These are phyloP conservation scores for Jamesozyma rosinii DNA, from an alignment of 805 yeast species.

Conservation along the genomic window DNA sequence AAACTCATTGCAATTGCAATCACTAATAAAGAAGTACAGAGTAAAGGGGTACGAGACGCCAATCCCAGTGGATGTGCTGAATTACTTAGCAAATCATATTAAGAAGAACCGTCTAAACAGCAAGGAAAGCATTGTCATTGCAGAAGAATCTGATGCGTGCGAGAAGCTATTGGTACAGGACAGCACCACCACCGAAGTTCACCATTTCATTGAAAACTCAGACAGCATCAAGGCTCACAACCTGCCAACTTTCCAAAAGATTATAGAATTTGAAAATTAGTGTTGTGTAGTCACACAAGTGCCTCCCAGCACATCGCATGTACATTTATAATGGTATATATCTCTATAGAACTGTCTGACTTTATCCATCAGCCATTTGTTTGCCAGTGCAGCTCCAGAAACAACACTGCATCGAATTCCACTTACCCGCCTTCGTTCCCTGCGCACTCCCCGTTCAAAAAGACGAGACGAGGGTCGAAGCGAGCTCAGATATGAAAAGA, in stretches of 20 bases:
- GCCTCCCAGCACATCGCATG: too few relatives aligned
- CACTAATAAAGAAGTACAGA: constrained; percentile 11
- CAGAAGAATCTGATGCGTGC: neutral
- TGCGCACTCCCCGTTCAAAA: too few relatives aligned
- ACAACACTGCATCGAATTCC: too few relatives aligned
- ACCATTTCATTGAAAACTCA: neutral
- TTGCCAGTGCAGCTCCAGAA: too few relatives aligned
- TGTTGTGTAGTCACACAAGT: too few relatives aligned
- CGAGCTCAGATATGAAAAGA: too few relatives aligned
- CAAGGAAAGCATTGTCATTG: neutral
- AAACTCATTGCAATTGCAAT: constrained; percentile 8
- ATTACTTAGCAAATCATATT: constrained; percentile 6
- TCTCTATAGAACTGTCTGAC: too few relatives aligned
- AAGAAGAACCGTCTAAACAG: constrained; percentile 4
- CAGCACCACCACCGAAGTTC: neutral
- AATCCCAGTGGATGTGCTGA: constrained; percentile 9
- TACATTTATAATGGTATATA: too few relatives aligned
- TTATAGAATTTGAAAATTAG: constrained; percentile 2
- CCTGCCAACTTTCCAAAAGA: neutral
- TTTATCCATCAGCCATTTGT: too few relatives aligned
- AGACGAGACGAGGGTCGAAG: too few relatives aligned
- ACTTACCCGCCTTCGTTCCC: too few relatives aligned
- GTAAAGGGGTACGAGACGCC: constrained; percentile 6
- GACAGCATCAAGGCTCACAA: neutral
- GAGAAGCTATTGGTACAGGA: neutral